Evolutionary conservation across 179 eudicot genomes (phyloP), one percentile per base, ranked within the genome.

Genomic region (Gypsophila paniculata): DNA sequence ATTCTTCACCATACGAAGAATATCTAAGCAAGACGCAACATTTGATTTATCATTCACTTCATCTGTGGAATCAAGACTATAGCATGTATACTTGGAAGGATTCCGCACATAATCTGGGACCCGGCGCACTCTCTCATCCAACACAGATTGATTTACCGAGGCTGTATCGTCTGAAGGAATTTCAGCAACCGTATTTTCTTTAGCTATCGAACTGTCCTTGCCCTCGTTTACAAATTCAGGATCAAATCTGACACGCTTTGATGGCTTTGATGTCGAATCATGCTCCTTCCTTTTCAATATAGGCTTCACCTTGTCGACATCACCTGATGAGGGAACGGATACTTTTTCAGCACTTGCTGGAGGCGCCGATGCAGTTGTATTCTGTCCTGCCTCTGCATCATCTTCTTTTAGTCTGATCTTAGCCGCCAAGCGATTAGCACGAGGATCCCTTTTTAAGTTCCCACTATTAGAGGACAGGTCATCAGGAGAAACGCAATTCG

Each of bases 341-440:
- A 72, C 55, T 73, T 68, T 68, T 51, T 75, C 75, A 34, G 65
- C 61, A n/a, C 36, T 25, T 15, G 74, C 36, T 15, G 58, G 42
- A 15, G 72, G 67, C 48, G 63, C 29, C 55, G 59, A 73, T 21
- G 8, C 63, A 29, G 70, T 46, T 64, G 63, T 67, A 26, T 54
- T 54, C 4, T 23, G 66, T 29, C 62, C 75, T 7, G 57, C 25
- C 55, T 64, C 65, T 59, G 74, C 83, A 26, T 84, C 86, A 69
- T 88, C 91, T 85, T 88, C 96, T 71, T 76, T 77, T 52, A 86
- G 85, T 73, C 93, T 73, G 26, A 76, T 72, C 58, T 75, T 81
- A 11, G 91, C 96, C 72, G 89, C 91, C 72, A 25, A 22, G 65
- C 71, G 86, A 73, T 88, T 84, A 55, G 96, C 93, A 49, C 90